Evolutionary conservation across 306 rosid species (phyloP).

Genomic region (Vicia villosa): DNA sequence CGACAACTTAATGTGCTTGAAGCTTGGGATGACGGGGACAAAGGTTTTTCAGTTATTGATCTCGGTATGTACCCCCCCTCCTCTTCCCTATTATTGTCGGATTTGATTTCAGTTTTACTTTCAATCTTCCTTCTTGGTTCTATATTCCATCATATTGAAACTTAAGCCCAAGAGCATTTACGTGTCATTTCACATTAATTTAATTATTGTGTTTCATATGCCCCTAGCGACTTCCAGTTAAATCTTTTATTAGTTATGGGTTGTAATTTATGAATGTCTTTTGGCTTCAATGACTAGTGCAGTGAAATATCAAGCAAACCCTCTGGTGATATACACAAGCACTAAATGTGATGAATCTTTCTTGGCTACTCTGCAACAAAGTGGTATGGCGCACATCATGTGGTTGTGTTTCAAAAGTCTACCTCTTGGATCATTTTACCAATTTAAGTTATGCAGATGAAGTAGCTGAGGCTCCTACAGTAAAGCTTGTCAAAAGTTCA

Average conservation of each 20-base stretch:
- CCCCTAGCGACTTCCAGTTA: slow-evolving; percentile 4
- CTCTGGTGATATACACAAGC: slow-evolving; percentile 84
- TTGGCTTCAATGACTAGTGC: slow-evolving; percentile 41
- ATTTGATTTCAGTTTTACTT: slow-evolving; percentile 36
- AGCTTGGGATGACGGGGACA: slow-evolving; percentile 91
- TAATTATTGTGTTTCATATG: slow-evolving; percentile 12
- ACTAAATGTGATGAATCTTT: slow-evolving; percentile 86
- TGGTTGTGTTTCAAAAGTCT: slow-evolving; percentile 28
- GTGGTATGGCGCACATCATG: slow-evolving; percentile 58
- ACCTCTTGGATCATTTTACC: slow-evolving; percentile 42
- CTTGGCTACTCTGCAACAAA: slow-evolving; percentile 84
- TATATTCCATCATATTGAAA: slow-evolving; percentile 33
- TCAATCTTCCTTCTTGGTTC: slow-evolving; percentile 26
- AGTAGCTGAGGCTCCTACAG: slow-evolving; percentile 59
- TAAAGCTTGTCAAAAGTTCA: slow-evolving; percentile 92
- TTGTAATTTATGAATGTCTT: slow-evolving; percentile 30
- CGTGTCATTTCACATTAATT: slow-evolving; percentile 13
- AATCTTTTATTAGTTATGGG: slow-evolving; percentile 16
- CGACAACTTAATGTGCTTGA: slow-evolving; percentile 90
- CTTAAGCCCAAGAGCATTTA: slow-evolving; percentile 24
- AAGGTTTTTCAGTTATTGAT: slow-evolving; percentile 79
- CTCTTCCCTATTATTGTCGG: slow-evolving; percentile 31
- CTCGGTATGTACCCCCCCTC: slow-evolving; percentile 63
- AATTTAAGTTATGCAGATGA: slow-evolving; percentile 66
- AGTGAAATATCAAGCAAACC: slow-evolving; percentile 96